Percentiles rank a stretch among this genome's conserved stretches.
Conservation (phyloP, 345 rosid genomes). For the Dipteronia dyeriana region DNA sequence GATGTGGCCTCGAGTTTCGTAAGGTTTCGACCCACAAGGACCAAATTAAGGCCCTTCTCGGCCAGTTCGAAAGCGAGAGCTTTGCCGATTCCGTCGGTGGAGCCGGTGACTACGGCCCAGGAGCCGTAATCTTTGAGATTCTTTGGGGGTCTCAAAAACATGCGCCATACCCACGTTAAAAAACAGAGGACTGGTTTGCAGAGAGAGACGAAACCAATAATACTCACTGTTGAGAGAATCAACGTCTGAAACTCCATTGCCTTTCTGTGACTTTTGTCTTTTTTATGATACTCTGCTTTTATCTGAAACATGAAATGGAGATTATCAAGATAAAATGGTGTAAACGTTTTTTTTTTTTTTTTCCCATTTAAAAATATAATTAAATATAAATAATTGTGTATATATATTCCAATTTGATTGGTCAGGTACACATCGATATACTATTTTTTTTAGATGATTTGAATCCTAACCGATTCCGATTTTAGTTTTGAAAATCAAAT, state of each 20-base stretch:
- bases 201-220: slow-evolving; percentile 35
- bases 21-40: slow-evolving; percentile 44
- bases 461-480: too few species aligned
- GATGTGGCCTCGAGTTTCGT: slow-evolving; percentile 33
- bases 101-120: slow-evolving; percentile 54
- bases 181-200: slow-evolving; percentile 21
- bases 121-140: slow-evolving; percentile 39
- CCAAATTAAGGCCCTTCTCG: slow-evolving; percentile 40
- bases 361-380: too few species aligned
- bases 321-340: too few species aligned
- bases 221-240: background rate
- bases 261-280: background rate
- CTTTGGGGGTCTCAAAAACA: slow-evolving; percentile 46
- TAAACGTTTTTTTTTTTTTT: too few species aligned
- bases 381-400: too few species aligned
- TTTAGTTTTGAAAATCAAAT: too few species aligned
- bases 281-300: too few species aligned
- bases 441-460: too few species aligned
- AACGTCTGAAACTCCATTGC: slow-evolving; percentile 19
- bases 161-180: slow-evolving; percentile 33
- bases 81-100: slow-evolving; percentile 53
- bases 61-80: slow-evolving; percentile 46
- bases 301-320: too few species aligned
- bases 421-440: too few species aligned
- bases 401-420: too few species aligned